Base-by-base conservation (phyloP, 495 filamentous ascomycete species). In the Penicillium maclennaniae region DNA sequence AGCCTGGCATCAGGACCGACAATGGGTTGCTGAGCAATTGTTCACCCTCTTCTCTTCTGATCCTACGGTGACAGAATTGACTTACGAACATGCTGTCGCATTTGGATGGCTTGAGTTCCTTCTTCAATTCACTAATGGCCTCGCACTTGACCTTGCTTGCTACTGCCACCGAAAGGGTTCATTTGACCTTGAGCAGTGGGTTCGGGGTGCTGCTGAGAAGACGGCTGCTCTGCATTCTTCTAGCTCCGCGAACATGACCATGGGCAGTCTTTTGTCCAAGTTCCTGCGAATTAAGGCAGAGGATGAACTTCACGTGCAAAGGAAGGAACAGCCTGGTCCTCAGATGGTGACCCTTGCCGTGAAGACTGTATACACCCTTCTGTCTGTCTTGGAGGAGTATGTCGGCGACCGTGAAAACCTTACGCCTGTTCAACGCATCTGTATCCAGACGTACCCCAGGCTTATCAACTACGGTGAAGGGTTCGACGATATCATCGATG, bases 391-490 rank as follows among this genome's bases (percentile, higher is more conserved):
- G 49, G 85, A 89, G 59, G 85, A 89, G 59, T 79, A 78, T 51
- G 70, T 79, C 14, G 77, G 79, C 15, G 76, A 79, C 47, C 71
- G 73, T 36, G 77, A 83, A 50, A 80, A 84, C 21, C 73, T 82
- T 16, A 79, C 81, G 7, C 73, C 72, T 9, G 79, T 95, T 43
- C 89, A 97, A 69, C 83, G 95, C 36, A 78, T 83, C 36, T 97
- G 91, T 66, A 89, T 99, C 48, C 90, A 91, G 38, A 87, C 87
- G 0, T 99, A 96, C 59, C 93, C 93, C n/a, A 80, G 93, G 45
- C 76, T 99, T 40, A 95, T 97, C 69, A 97, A 97, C 62, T 96
- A 96, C 62, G 92, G 91, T 1, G 89, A 95, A 71, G 89, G 86
- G 7, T 88, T 85, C 54, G 91, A 96, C 68, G 88, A 92, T 40